Conservation (phyloP, 305 asterid genomes). For the Vinca major region DNA sequence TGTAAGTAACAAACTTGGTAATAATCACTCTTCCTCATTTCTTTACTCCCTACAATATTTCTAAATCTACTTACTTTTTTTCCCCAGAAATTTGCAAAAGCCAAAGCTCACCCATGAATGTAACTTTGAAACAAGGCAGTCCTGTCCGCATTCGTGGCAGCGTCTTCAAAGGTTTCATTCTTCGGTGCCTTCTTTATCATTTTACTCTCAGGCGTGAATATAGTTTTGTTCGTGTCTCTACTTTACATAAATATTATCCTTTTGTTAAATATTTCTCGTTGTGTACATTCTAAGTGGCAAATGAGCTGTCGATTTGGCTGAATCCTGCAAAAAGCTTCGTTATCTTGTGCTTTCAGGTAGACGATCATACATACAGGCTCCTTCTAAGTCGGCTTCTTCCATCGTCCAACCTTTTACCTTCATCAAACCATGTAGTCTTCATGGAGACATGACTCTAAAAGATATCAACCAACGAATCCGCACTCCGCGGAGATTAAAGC, state of each 20-base stretch:
- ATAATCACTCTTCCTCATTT: neutral
- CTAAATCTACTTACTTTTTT: neutral
- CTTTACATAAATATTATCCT: neutral
- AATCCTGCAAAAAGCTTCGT: neutral
- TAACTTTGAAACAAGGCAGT: constrained; percentile 4
- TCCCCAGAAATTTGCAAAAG: constrained; percentile 5
- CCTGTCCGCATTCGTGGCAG: constrained; percentile 9
- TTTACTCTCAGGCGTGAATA: neutral
- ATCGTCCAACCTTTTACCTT: constrained; percentile 28
- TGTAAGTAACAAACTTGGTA: neutral
- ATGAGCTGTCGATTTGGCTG: neutral
- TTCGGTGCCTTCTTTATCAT: neutral
- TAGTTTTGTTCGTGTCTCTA: neutral
- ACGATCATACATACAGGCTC: constrained; percentile 14
- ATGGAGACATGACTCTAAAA: constrained; percentile 30
- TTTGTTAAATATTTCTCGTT: neutral
- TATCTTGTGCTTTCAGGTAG: constrained; percentile 21
- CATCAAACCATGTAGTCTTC: constrained; percentile 26
- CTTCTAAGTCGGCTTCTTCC: constrained; percentile 15
- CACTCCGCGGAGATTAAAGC: constrained; percentile 15
- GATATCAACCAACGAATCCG: constrained; percentile 27
- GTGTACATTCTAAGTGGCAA: neutral
- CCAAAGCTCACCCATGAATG: constrained; percentile 7
- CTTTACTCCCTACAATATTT: constrained; percentile 5
- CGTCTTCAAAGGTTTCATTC: constrained; percentile 19